phyloP scores from a whole-genome alignment of 1,284 basidiomycete species.

The Inonotus obliquus region DNA sequence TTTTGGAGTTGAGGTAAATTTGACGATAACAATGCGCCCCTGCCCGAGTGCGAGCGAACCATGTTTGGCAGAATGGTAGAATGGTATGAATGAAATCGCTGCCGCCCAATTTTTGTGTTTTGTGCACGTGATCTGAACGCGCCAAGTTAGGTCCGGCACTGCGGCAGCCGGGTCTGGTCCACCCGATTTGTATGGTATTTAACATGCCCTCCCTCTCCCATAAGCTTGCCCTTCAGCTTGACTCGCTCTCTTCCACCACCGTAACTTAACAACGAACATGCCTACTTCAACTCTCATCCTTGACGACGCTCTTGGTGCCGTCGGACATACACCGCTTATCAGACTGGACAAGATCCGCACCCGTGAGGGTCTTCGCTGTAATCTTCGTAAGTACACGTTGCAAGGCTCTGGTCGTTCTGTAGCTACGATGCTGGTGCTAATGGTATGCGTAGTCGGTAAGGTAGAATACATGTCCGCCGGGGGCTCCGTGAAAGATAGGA shows the following conservation, averaged over 20 bases:
- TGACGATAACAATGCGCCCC: slow-evolving; percentile 61
- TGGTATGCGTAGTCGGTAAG: slow-evolving; percentile 66
- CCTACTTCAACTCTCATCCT: slow-evolving; percentile 44
- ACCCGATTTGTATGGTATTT: not conserved
- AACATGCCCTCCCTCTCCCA: too few relatives aligned
- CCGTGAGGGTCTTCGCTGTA: slow-evolving; percentile 80
- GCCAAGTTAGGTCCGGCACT: not conserved
- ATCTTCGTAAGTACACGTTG: slow-evolving; percentile 62
- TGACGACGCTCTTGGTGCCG: slow-evolving; percentile 75
- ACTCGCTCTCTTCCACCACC: not conserved
- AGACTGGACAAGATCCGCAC: slow-evolving; percentile 78
- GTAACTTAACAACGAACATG: slow-evolving; percentile 2
- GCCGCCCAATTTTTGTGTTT: not conserved
- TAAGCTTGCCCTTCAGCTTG: not conserved
- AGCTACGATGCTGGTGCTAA: slow-evolving; percentile 8
- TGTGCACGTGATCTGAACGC: slow-evolving; percentile 2
- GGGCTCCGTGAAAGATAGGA: slow-evolving; percentile 94
- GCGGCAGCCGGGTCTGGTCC: not conserved
- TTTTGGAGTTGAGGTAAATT: slow-evolving; percentile 88
- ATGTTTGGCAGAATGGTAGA: not conserved
- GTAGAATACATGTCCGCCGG: slow-evolving; percentile 89
- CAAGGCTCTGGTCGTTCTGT: not conserved
- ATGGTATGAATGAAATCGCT: not conserved
- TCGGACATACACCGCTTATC: slow-evolving; percentile 90
- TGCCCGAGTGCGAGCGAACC: slow-evolving; percentile 15